Percentiles rank a stretch among this genome's conserved stretches.
phyloP scores from a whole-genome alignment of 2,329 filamentous ascomycete genomes.

The Beauveria brongniartii region DNA sequence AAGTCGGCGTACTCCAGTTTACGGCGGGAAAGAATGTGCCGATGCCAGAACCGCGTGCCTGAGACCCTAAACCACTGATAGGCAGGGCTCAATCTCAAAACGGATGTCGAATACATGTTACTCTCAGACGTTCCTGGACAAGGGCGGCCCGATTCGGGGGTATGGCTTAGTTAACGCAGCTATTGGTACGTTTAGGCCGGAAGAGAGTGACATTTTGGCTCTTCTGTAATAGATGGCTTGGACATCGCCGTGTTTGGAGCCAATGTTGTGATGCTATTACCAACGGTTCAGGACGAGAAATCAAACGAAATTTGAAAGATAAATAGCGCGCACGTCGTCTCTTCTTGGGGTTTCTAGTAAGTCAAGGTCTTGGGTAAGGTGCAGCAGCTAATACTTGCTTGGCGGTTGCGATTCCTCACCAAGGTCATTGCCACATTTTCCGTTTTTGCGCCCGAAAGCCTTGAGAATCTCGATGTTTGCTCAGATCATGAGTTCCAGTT shows the following conservation, averaged over 20 bases:
- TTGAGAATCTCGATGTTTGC: too few species aligned
- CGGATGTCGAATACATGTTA: not conserved
- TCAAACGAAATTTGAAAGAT: too few species aligned
- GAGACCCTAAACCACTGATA: not conserved
- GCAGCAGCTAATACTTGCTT: too few species aligned
- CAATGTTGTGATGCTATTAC: slow-evolving; percentile 6
- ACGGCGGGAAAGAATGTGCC: not conserved
- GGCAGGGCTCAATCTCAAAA: not conserved
- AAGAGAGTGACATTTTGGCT: slow-evolving; percentile 8
- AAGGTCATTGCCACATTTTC: too few species aligned
- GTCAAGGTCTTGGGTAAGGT: too few species aligned
- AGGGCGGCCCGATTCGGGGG: not conserved
- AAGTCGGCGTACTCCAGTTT: not conserved
- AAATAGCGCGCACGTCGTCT: too few species aligned
- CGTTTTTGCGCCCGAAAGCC: too few species aligned
- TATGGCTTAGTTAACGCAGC: not conserved
- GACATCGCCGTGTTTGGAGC: not conserved
- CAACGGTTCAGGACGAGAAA: not conserved
- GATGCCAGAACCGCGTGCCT: not conserved
- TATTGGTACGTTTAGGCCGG: not conserved
- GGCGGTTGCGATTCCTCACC: too few species aligned
- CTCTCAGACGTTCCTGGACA: not conserved
- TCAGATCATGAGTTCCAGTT: too few species aligned
- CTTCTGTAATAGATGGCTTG: not conserved
- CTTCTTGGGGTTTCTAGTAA: too few species aligned